phyloP scores from a whole-genome alignment of 1,139 yeast genomes.

The Eremothecium sinecaudum region DNA sequence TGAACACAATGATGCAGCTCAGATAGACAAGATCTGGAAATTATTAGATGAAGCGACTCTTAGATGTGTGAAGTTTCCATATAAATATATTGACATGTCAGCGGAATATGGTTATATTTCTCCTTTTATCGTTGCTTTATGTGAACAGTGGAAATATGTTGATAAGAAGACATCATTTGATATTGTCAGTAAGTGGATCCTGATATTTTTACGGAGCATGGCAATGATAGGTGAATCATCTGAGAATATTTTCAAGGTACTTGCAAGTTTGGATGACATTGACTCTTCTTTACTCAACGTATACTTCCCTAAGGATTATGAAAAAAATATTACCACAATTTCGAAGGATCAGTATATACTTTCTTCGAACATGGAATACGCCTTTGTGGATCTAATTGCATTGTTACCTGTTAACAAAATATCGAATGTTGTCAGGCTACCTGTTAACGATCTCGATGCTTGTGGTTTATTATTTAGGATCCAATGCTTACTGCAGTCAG shows the following conservation, averaged over 20 bases:
- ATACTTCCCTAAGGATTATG: constrained; percentile 19
- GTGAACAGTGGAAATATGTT: constrained; percentile 68
- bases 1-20: constrained; percentile 7
- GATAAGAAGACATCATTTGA: constrained; percentile 27
- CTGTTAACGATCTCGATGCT: constrained; percentile 41
- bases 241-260: constrained; percentile 29
- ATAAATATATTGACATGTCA: constrained; percentile 67
- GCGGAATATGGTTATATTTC: constrained; percentile 41
- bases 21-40: constrained; percentile 39
- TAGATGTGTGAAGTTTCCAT: constrained; percentile 64
- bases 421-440: constrained; percentile 28
- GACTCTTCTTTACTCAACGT: constrained; percentile 9
- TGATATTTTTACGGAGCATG: constrained; percentile 37
- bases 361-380: constrained; percentile 11
- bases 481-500: constrained; percentile 26
- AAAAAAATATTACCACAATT: constrained; percentile 11
- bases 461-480: constrained; percentile 39
- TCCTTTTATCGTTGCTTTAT: constrained; percentile 54
- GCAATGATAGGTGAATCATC: constrained; percentile 47
- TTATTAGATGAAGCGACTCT: constrained; percentile 66
- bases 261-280: constrained; percentile 24
- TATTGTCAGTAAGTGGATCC: constrained; percentile 43
- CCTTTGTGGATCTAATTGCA: constrained; percentile 28
- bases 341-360: constrained; percentile 11
- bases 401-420: constrained; percentile 20